phyloP scores from a whole-genome alignment of 768 basidiomycete genomes.

The Dioszegia crocea region DNA sequence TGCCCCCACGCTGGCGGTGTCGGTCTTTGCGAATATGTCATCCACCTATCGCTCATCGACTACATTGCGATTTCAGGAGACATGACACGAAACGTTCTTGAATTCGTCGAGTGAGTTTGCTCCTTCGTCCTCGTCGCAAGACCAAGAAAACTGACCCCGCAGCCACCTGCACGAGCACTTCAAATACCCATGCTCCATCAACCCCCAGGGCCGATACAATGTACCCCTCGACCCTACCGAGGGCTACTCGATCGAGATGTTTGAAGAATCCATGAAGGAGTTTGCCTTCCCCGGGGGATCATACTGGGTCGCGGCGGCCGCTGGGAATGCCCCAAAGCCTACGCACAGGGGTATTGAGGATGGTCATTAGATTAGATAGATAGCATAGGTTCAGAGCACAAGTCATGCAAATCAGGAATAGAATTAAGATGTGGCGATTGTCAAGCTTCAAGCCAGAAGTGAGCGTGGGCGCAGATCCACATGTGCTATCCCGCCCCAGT shows the following conservation, averaged over 20 bases:
- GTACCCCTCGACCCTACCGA: conserved; percentile 17
- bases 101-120: conserved; percentile 8
- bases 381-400: no score
- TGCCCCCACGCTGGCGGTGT: conserved; percentile 76
- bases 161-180: conserved; percentile 25
- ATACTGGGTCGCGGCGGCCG: conserved; percentile 20
- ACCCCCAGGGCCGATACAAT: conserved; percentile 21
- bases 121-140: background rate
- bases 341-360: conserved; percentile 6
- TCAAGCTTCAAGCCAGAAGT: no score
- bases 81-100: conserved; percentile 15
- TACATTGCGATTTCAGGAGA: conserved; percentile 30
- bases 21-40: conserved; percentile 55
- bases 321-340: conserved; percentile 5
- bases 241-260: conserved; percentile 30
- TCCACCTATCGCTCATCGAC: conserved; percentile 35
- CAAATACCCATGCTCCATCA: conserved; percentile 27
- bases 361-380: background rate
- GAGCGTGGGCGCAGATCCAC: no score
- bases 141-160: background rate
- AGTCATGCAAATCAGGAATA: no score
- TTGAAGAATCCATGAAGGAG: conserved; percentile 21
- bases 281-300: conserved; percentile 27
- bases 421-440: no score
- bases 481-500: no score